phyloP scores from a whole-genome alignment of 441 rosid species.

The Rhodomyrtus psidioides region DNA sequence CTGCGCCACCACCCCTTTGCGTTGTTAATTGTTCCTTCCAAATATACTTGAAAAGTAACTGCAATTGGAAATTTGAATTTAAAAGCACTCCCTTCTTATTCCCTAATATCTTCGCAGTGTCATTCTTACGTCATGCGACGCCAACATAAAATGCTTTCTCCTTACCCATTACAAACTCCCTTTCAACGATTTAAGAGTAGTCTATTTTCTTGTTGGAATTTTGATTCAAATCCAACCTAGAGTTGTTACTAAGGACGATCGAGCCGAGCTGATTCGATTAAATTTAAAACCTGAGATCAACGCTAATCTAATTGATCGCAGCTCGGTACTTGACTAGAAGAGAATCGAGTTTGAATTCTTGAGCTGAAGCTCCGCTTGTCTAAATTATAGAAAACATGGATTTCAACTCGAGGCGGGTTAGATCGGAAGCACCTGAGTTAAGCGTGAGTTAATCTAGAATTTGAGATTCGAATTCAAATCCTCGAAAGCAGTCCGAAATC shows the following conservation, averaged over 20 bases:
- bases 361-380: no score
- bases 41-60: background rate
- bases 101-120: background rate
- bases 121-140: fast-evolving
- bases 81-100: background rate
- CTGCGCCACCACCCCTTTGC: slow-evolving; percentile 8
- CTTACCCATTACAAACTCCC: background rate
- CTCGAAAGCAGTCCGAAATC: fast-evolving
- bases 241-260: background rate
- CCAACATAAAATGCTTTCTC: background rate
- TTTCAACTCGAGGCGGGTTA: background rate
- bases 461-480: background rate
- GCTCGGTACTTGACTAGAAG: background rate
- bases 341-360: background rate
- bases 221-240: background rate
- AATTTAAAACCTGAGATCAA: background rate
- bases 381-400: no score
- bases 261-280: fast-evolving
- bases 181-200: no score
- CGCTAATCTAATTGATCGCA: fast-evolving
- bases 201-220: background rate
- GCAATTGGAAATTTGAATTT: background rate
- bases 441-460: background rate
- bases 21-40: background rate
- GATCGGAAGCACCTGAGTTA: no score